Percentiles rank a stretch among this genome's conserved stretches.
Evolutionary conservation across 2,329 filamentous ascomycete genomes (phyloP).

Genomic region (Beauveria sp.): DNA sequence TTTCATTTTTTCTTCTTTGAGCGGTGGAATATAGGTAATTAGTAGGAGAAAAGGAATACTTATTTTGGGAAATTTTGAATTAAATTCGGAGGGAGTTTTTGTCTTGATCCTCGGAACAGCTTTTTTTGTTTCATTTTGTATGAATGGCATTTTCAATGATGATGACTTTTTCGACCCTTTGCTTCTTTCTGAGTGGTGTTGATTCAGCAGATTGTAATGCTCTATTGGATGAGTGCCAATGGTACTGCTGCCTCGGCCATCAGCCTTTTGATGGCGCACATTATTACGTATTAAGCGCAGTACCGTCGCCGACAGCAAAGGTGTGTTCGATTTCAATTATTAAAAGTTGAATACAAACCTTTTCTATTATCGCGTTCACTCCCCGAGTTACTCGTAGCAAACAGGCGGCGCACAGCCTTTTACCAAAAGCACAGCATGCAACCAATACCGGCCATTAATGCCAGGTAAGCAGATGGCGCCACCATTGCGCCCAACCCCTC

Average conservation of each 20-base stretch:
- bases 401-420: background rate
- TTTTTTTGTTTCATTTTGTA: background rate
- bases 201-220: too few species aligned
- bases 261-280: too few species aligned
- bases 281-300: too few species aligned
- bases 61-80: background rate
- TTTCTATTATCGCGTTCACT: too few species aligned
- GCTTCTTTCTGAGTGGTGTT: too few species aligned
- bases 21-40: background rate
- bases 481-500: background rate
- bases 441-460: background rate
- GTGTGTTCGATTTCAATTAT: background rate
- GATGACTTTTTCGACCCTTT: background rate
- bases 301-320: too few species aligned
- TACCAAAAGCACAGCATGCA: background rate
- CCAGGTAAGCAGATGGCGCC: background rate
- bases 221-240: too few species aligned
- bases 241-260: too few species aligned
- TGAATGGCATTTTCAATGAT: background rate
- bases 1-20: background rate
- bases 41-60: background rate
- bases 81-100: background rate
- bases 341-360: background rate
- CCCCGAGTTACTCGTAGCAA: too few species aligned
- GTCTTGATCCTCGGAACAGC: too few species aligned